Conservation (phyloP, 176 grass and related monocot species). For the Miscanthus lutarioriparius region DNA sequence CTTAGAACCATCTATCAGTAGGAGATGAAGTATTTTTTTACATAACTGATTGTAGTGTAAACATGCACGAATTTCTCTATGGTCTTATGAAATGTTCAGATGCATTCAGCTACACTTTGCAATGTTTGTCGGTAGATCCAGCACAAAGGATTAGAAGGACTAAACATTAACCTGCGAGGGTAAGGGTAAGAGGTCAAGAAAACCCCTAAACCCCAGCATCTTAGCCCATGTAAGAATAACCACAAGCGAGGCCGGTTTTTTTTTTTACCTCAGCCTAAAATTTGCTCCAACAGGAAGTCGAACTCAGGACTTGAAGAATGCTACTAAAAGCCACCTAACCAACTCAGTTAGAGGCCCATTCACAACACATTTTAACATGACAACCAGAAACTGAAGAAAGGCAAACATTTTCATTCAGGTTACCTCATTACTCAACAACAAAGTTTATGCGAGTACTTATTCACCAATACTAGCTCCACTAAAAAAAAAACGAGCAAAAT, state of each 20-base stretch:
- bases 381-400: background rate
- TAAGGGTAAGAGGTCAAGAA: too few species aligned
- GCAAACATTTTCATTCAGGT: constrained; percentile 12
- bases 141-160: background rate
- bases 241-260: too few species aligned
- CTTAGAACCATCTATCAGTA: background rate
- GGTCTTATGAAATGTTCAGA: background rate
- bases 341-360: too few species aligned
- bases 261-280: too few species aligned
- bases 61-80: background rate
- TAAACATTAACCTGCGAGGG: constrained; percentile 2
- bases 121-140: background rate
- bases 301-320: too few species aligned
- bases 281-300: too few species aligned
- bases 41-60: background rate
- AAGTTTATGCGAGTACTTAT: constrained; percentile 13
- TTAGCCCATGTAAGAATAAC: too few species aligned
- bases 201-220: too few species aligned
- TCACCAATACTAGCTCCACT: constrained; percentile 31
- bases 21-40: constrained; percentile 7
- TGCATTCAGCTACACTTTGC: background rate
- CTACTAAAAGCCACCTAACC: too few species aligned
- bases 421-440: constrained; percentile 32
- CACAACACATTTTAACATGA: background rate
- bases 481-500: constrained; percentile 17